These are phyloP conservation scores for Candida ovalis DNA, from an alignment of 805 yeast species.

Conservation along the genomic window DNA sequence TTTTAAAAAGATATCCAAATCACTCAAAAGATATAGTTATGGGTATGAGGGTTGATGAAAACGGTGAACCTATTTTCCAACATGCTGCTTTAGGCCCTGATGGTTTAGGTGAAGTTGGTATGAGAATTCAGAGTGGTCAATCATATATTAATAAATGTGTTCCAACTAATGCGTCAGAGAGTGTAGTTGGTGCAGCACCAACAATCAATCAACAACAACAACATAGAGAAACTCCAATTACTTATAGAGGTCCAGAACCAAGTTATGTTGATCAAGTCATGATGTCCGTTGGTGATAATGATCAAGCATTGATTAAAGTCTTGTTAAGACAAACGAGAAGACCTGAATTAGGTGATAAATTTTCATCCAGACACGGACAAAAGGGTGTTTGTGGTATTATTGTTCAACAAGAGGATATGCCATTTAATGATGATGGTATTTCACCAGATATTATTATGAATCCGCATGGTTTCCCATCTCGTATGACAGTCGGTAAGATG, in stretches of 20 bases:
- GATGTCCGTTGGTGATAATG: slow-evolving; percentile 95
- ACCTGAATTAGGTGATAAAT: slow-evolving; percentile 97
- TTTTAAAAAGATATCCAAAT: slow-evolving; percentile 86
- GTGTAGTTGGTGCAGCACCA: slow-evolving; percentile 41
- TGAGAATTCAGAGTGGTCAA: slow-evolving; percentile 86
- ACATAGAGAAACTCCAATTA: slow-evolving; percentile 87
- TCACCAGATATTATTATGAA: slow-evolving; percentile 96
- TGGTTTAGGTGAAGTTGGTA: slow-evolving; percentile 96
- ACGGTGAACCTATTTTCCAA: slow-evolving; percentile 77
- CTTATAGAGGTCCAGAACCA: slow-evolving; percentile 93
- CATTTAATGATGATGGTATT: slow-evolving; percentile 89
- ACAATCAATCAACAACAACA: slow-evolving; percentile 34
- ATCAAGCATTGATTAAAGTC: slow-evolving; percentile 90
- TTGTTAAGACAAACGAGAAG: slow-evolving; percentile 91
- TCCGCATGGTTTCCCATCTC: slow-evolving; percentile 99
- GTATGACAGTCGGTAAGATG: slow-evolving; percentile 99
- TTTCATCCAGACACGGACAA: slow-evolving; percentile 96
- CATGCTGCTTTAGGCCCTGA: slow-evolving; percentile 88
- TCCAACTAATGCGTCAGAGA: slow-evolving; percentile 79
- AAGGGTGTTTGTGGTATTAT: slow-evolving; percentile 99
- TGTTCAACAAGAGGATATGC: slow-evolving; percentile 95
- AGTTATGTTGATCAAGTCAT: slow-evolving; percentile 94
- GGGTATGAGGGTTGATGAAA: slow-evolving; percentile 85
- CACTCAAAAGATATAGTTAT: slow-evolving; percentile 88
- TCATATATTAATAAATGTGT: slow-evolving; percentile 90